These are phyloP conservation scores for Puccinia triticina DNA, from an alignment of 1,284 basidiomycete genomes.

Conservation along the genomic window DNA sequence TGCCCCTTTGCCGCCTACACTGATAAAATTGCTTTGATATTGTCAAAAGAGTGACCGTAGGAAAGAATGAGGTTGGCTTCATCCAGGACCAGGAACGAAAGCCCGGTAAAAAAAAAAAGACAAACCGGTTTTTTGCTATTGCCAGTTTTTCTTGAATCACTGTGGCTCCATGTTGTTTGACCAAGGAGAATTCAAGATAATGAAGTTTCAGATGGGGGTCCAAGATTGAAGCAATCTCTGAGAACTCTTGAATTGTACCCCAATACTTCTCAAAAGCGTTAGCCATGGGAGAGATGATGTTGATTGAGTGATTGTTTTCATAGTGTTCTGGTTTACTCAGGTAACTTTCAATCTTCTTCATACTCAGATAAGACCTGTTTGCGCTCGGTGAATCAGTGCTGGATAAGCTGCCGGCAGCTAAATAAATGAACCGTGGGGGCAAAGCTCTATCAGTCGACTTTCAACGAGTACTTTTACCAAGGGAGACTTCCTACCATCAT, in stretches of 20 bases:
- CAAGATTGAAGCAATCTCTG: neutral
- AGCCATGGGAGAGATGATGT: neutral
- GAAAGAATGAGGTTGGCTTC: no score
- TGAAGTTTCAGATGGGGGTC: slow-evolving; percentile 16
- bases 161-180: slow-evolving; percentile 16
- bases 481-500: slow-evolving; percentile 3
- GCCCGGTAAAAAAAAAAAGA: no score
- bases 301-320: slow-evolving; percentile 28
- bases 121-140: slow-evolving; percentile 5
- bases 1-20: no score
- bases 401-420: slow-evolving; percentile 4
- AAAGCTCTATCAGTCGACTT: neutral
- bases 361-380: slow-evolving; percentile 19
- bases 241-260: neutral
- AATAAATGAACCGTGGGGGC: neutral
- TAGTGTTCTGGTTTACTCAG: slow-evolving; percentile 20
- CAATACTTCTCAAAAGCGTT: slow-evolving; percentile 22
- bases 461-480: no score
- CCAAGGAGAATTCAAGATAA: slow-evolving; percentile 10
- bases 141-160: neutral
- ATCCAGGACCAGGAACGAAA: no score
- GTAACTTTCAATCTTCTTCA: slow-evolving; percentile 28
- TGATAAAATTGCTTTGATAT: no score
- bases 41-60: no score
- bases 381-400: neutral